Base-by-base conservation (phyloP, 129 eudicot species). In the Tanacetum coccineum region DNA sequence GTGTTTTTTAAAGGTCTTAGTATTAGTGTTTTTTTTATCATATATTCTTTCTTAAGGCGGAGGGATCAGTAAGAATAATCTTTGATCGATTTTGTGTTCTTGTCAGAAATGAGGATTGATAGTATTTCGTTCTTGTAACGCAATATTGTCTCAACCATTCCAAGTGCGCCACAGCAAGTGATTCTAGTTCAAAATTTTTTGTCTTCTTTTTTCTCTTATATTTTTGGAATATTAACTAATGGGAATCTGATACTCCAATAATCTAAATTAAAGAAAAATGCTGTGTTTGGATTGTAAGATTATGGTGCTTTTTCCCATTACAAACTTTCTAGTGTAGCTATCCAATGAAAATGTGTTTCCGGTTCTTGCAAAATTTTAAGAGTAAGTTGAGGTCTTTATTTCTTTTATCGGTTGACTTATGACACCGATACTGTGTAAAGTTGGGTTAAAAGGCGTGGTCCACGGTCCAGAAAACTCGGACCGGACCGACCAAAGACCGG, bases 131-230 rank as follows among this genome's bases (percentile, higher is more conserved):
- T 86, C 95, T 0, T 72, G 76, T 62, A 77, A 86, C n/a, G 55
- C 89, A 86, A 68, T 96, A 93, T 74, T 93, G 96, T 65, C 78
- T 93, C n/a, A 26, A 48, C 92, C 13, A 84, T 93, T n/a, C n/a
- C 56, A 93, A 93, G n/a, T 78, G 96, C 98, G 17, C 98, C n/a
- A 93, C 76, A 88, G 96, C 82, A 84, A 74, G 83, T 84, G 83
- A n/a, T 76, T 93, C 96, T 40, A n/a, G 96, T 93, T 64, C 75
- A 78, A 22, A 88, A 93, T n/a, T n/a, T n/a, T n/a, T n/a, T 96
- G 96, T 88, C 46, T 89, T 70, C 59, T 13, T 59, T 9, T 13
- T 77, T 8, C 13, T 53, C 15, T 51, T 12, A 46, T n/a, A n/a
- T 9, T 59, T 22, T n/a, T 47, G 5, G 50, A 53, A 46, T 50